Evolutionary conservation across 2,329 filamentous ascomycete species (phyloP).

Genomic region (Arthrobotrys sinensis): DNA sequence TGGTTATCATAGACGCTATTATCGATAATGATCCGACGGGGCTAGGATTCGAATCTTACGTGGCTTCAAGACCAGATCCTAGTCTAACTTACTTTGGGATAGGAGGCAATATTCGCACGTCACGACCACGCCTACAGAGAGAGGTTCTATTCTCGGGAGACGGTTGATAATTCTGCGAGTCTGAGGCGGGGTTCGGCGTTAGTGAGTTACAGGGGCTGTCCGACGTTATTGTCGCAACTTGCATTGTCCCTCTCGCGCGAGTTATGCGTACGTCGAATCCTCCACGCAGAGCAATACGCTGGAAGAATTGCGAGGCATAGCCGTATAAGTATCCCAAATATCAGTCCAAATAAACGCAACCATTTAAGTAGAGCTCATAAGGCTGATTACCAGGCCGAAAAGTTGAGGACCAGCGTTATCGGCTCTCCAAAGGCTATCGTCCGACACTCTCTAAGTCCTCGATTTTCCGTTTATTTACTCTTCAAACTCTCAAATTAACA

Average conservation of each 20-base stretch:
- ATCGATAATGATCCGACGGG: background rate
- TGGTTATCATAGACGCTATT: background rate
- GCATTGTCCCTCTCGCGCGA: background rate
- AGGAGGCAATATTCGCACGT: background rate
- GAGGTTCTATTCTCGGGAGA: constrained; percentile 1
- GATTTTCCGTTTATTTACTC: background rate
- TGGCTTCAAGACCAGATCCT: constrained; percentile 9
- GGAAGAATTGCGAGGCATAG: background rate
- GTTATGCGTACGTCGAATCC: constrained; percentile 1
- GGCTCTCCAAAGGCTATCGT: too few relatives aligned
- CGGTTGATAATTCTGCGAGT: background rate
- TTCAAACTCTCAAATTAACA: background rate
- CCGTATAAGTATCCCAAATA: background rate
- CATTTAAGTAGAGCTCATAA: background rate
- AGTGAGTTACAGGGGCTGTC: background rate
- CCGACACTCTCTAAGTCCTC: too few relatives aligned
- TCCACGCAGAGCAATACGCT: background rate
- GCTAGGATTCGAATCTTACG: background rate
- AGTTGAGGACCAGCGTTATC: too few relatives aligned
- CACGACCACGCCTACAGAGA: background rate
- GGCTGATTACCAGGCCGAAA: background rate
- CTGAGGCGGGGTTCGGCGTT: background rate
- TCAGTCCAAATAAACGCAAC: background rate
- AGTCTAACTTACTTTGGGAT: background rate
- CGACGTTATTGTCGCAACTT: background rate